A percentile compares a stretch with the other conserved stretches of the same genome.
These are phyloP conservation scores for Baudoinia panamericana DNA, from an alignment of 495 filamentous ascomycete genomes.

Conservation along the genomic window DNA sequence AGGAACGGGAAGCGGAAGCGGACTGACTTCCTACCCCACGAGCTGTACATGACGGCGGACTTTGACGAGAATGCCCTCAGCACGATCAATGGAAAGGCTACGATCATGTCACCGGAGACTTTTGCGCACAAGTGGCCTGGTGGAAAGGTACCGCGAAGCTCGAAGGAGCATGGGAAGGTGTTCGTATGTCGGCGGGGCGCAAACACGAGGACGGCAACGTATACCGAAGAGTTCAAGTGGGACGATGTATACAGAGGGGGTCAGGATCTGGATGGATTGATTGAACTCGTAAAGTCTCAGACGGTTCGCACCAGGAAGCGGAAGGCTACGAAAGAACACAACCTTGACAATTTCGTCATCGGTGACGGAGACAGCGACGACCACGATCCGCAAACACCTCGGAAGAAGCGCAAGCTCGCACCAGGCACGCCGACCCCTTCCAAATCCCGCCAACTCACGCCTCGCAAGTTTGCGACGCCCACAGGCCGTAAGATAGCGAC, in stretches of 20 bases:
- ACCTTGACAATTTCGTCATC: conserved; percentile 36
- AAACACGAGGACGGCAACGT: conserved; percentile 73
- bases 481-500: conserved; percentile 62
- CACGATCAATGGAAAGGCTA: conserved; percentile 81
- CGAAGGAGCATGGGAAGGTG: conserved; percentile 69
- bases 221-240: conserved; percentile 89
- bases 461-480: conserved; percentile 50
- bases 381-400: conserved; percentile 43
- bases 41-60: conserved; percentile 77
- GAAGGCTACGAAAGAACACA: conserved; percentile 28
- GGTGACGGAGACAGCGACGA: conserved; percentile 37
- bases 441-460: conserved; percentile 40
- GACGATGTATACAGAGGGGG: conserved; percentile 61
- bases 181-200: conserved; percentile 85
- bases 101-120: conserved; percentile 54
- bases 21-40: conserved; percentile 69
- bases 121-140: conserved; percentile 59
- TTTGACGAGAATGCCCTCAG: conserved; percentile 76
- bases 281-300: conserved; percentile 50
- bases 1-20: conserved; percentile 69
- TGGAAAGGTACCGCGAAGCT: conserved; percentile 60
- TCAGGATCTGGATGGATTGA: conserved; percentile 49
- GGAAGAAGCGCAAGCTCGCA: conserved; percentile 41
- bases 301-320: conserved; percentile 60
- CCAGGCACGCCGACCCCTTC: conserved; percentile 43